phyloP scores from a whole-genome alignment of 495 filamentous ascomycete genomes.

The Pyronema omphalodes region DNA sequence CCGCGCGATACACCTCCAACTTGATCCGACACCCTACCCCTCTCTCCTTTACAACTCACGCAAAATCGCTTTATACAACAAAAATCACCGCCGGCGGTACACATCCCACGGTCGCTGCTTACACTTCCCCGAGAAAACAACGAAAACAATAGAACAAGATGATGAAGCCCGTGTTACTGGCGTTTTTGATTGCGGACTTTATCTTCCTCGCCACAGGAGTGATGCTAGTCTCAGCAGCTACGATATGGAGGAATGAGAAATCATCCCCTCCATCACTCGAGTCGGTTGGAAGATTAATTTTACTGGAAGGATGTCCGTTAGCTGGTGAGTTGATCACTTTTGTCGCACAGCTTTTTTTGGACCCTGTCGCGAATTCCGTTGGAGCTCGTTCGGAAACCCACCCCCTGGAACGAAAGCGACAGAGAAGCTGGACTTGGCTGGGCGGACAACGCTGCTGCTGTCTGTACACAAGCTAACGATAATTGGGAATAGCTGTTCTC shows the following conservation, averaged over 20 bases:
- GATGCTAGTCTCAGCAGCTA: constrained; percentile 42
- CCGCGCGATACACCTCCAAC: too few relatives aligned
- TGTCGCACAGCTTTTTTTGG: background rate
- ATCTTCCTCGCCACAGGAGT: constrained; percentile 46
- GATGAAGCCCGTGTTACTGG: constrained; percentile 38
- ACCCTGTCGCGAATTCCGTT: background rate
- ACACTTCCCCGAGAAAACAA: too few relatives aligned
- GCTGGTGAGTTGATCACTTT: constrained; percentile 29
- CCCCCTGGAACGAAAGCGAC: background rate
- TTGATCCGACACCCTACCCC: too few relatives aligned
- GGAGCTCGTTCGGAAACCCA: background rate
- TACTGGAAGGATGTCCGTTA: constrained; percentile 42
- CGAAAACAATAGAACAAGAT: constrained; percentile 18
- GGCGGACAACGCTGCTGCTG: too few relatives aligned
- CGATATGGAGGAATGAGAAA: constrained; percentile 36
- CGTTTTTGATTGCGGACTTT: constrained; percentile 38
- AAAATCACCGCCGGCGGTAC: too few relatives aligned
- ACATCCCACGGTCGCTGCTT: too few relatives aligned
- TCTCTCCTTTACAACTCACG: too few relatives aligned
- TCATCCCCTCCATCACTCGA: constrained; percentile 29
- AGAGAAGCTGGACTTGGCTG: background rate
- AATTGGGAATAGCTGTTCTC: constrained; percentile 34
- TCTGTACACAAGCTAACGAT: background rate
- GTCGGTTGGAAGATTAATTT: constrained; percentile 42
- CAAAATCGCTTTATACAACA: too few relatives aligned